Conservation (phyloP, 306 rosid genomes). For the Malus orientalis region DNA sequence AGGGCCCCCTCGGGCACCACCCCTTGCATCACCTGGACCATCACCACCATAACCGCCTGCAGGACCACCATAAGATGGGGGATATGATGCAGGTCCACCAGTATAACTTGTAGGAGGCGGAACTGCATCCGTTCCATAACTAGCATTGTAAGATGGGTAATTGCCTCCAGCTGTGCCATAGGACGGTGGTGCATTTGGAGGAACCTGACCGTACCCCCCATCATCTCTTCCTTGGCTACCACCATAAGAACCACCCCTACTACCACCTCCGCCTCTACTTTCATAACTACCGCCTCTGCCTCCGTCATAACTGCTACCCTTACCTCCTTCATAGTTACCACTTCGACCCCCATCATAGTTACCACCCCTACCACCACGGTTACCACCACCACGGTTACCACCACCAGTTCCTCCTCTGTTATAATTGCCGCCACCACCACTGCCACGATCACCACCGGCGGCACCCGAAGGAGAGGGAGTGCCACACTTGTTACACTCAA, state of each 20-base stretch:
- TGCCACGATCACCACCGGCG: conserved; percentile 29
- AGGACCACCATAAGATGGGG: conserved; percentile 80
- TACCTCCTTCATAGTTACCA: conserved; percentile 35
- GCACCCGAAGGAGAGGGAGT: conserved; percentile 70
- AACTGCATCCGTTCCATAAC: conserved; percentile 81
- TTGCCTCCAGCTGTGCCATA: conserved; percentile 59
- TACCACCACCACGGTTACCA: conserved; percentile 35
- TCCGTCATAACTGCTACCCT: conserved; percentile 23
- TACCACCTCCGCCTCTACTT: conserved; percentile 48
- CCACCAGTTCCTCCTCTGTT: conserved; percentile 48
- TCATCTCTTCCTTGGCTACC: conserved; percentile 63
- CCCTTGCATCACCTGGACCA: conserved; percentile 38
- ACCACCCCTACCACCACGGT: conserved; percentile 4
- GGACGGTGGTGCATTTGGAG: conserved; percentile 52
- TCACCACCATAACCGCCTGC: conserved; percentile 59
- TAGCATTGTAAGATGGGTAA: conserved; percentile 45
- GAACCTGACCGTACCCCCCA: conserved; percentile 66
- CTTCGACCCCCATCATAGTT: conserved; percentile 41
- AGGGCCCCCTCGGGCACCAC: conserved; percentile 57
- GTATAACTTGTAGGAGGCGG: conserved; percentile 88
- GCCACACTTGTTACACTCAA: conserved; percentile 95
- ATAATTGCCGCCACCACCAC: conserved; percentile 35
- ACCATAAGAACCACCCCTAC: conserved; percentile 58
- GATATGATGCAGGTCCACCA: conserved; percentile 74
- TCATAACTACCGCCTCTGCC: conserved; percentile 41